phyloP scores from a whole-genome alignment of 345 rosid genomes.

The Hibiscus trionum region DNA sequence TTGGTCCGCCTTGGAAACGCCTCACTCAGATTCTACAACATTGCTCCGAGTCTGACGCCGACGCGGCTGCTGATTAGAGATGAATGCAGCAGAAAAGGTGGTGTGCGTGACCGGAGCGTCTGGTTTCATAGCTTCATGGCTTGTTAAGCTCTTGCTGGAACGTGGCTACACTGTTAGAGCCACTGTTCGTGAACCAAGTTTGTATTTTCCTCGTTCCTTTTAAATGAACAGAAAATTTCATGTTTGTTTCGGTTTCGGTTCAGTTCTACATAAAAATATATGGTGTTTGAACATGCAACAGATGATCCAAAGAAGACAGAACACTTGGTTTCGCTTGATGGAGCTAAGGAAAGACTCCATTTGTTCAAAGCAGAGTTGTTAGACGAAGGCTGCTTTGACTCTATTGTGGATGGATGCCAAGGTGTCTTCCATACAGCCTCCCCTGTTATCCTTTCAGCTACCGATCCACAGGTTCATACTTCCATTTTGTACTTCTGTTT shows the following conservation, averaged over 20 bases:
- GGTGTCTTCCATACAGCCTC: constrained; percentile 35
- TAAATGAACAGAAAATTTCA: neutral
- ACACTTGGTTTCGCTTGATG: constrained; percentile 28
- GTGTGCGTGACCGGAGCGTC: constrained; percentile 37
- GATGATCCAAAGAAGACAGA: constrained; percentile 25
- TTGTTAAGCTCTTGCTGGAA: constrained; percentile 28
- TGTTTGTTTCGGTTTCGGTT: neutral
- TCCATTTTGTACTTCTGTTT: neutral
- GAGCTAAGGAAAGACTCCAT: constrained; percentile 35
- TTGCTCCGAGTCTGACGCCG: neutral
- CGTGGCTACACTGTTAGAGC: constrained; percentile 29
- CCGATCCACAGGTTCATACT: neutral
- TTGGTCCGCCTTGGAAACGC: too few species aligned
- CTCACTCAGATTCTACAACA: too few species aligned
- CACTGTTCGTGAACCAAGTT: constrained; percentile 22
- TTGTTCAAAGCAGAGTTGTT: constrained; percentile 23
- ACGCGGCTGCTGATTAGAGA: neutral
- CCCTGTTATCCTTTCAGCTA: constrained; percentile 3
- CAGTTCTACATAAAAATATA: neutral
- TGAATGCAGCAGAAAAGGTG: constrained; percentile 13
- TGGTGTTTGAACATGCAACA: constrained; percentile 5
- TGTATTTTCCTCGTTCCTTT: neutral
- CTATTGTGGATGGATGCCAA: constrained; percentile 24
- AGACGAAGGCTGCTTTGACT: constrained; percentile 29
- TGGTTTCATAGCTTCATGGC: constrained; percentile 30